phyloP scores from a whole-genome alignment of 2,329 filamentous ascomycete species.

The Eurotiales sp. region DNA sequence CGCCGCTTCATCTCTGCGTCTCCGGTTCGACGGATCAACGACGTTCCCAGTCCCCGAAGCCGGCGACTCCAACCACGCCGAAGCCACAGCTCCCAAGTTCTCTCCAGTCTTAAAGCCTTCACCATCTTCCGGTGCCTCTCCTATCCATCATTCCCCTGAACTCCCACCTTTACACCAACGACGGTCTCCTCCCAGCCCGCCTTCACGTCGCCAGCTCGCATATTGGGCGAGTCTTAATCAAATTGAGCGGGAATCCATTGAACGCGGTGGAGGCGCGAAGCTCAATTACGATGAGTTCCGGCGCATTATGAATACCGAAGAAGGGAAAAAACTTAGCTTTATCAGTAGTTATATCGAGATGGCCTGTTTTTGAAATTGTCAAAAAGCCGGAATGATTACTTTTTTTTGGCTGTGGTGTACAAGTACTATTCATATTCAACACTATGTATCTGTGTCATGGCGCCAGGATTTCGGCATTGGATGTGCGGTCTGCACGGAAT shows the following conservation, averaged over 20 bases:
- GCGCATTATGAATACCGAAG: slow-evolving; percentile 64
- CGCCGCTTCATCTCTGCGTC: slow-evolving; percentile 28
- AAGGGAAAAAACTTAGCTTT: slow-evolving; percentile 69
- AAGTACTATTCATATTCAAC: neutral
- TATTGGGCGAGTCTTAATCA: slow-evolving; percentile 53
- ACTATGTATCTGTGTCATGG: neutral
- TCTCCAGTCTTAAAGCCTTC: slow-evolving; percentile 33
- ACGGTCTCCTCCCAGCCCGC: slow-evolving; percentile 22
- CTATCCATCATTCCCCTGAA: slow-evolving; percentile 14
- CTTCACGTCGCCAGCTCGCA: slow-evolving; percentile 36
- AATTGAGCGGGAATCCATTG: slow-evolving; percentile 67
- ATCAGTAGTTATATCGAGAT: slow-evolving; percentile 87
- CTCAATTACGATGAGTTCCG: slow-evolving; percentile 79
- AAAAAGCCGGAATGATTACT: too few species aligned
- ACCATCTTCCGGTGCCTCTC: slow-evolving; percentile 20
- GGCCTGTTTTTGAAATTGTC: slow-evolving; percentile 50
- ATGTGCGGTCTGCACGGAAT: neutral
- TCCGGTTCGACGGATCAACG: slow-evolving; percentile 32
- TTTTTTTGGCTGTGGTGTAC: neutral
- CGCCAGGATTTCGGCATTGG: neutral
- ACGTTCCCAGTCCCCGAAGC: slow-evolving; percentile 31
- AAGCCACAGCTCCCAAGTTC: slow-evolving; percentile 31
- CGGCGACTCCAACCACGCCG: slow-evolving; percentile 28
- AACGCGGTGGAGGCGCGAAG: slow-evolving; percentile 67
- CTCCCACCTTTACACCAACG: slow-evolving; percentile 19